Base-by-base conservation (phyloP, 148 eudicot genomes). In the Hydrangea macrophylla region DNA sequence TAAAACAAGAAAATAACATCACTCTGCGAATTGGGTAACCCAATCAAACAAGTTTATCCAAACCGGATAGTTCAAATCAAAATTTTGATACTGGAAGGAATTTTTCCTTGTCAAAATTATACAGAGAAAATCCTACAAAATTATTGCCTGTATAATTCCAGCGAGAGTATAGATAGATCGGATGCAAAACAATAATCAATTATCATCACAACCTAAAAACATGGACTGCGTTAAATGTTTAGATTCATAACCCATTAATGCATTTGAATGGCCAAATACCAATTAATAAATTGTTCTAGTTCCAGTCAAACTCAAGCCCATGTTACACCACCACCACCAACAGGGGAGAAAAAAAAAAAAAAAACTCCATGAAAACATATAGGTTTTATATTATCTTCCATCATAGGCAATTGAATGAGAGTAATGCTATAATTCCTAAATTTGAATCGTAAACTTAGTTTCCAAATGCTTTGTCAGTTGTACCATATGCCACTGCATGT, bases 61-160 rank as follows among this genome's bases (percentile, higher is more conserved):
- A n/a, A 28, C 64, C 55, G 31, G 33, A 42, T 23, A 40, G 10
- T 9, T 66, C 7, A 67, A 67, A 10, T 54, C 27, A 37, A 39
- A 37, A 37, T 15, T 44, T 58, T 20, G 13, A 39, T 67, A 54
- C 67, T 68, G 51, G 44, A 57, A 26, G 27, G 67, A 62, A 11
- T 24, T 48, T 61, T 60, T 65, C 65, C 48, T 48, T 8, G 44
- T 44, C 40, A 51, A 56, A 28, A 55, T 5, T 31, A 35, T 60
- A 54, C 40, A 67, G 44, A 44, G 31, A 28, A 58, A 62, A 0
- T 42, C 64, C 45, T 63, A 72, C 23, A 53, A 55, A 56, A 25
- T 66, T 20, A 65, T 70, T 59, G 54, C 62, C 26, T 65, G 44
- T 36, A 58, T 35, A 55, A 25, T 26, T 53, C 67, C 39, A 2